These are phyloP conservation scores for Mesotaenium endlicherianum DNA, from an alignment of 139 green algal species.

Conservation along the genomic window DNA sequence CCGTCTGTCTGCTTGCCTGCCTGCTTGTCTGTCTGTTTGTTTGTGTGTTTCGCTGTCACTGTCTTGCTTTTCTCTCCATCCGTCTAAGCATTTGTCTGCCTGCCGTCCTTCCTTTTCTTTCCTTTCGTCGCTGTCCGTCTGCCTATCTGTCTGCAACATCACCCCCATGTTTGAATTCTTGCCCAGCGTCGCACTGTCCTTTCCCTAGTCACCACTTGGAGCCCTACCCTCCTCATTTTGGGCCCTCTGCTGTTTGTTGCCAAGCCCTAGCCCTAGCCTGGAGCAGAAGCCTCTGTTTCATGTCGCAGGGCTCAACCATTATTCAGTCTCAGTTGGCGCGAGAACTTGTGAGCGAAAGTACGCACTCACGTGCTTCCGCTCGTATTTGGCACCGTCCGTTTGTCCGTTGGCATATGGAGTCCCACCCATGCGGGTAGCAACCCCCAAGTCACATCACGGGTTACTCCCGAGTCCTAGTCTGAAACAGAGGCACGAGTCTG, in stretches of 20 bases:
- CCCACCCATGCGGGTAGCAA: background rate
- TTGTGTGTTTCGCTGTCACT: background rate
- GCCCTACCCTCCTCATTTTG: background rate
- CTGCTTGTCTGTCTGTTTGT: background rate
- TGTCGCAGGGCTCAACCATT: background rate
- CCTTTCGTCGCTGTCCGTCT: background rate
- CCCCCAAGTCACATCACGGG: no score
- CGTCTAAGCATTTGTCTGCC: background rate
- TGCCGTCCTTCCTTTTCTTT: background rate
- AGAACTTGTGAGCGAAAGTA: background rate
- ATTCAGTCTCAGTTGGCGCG: background rate
- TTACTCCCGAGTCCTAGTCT: no score
- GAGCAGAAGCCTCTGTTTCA: no score
- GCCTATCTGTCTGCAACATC: background rate
- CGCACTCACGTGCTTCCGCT: background rate
- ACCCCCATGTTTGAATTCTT: background rate
- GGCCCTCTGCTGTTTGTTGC: background rate
- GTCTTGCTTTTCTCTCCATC: background rate
- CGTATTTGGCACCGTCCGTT: background rate
- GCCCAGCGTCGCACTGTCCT: background rate
- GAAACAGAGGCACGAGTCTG: no score
- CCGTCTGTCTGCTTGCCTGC: background rate
- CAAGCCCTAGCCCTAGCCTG: background rate
- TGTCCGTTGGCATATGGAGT: background rate
- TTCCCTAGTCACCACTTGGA: background rate